Percentiles rank a stretch among this genome's conserved stretches.
Evolutionary conservation across 2,329 filamentous ascomycete species (phyloP).

Genomic region (Periglandula ipomoeae): DNA sequence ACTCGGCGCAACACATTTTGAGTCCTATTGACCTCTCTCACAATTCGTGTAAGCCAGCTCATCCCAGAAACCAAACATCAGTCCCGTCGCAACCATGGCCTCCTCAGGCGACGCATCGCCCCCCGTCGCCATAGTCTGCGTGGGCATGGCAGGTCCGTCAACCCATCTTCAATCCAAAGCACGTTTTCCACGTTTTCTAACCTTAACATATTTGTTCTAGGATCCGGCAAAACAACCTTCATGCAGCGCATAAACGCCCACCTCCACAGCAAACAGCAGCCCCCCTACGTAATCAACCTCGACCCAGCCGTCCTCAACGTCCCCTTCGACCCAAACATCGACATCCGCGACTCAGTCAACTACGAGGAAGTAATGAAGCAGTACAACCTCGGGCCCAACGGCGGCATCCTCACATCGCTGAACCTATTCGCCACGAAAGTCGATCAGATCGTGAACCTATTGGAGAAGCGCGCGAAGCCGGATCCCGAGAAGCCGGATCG

Average conservation of each 20-base stretch:
- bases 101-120: slow-evolving; percentile 21
- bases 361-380: slow-evolving; percentile 99
- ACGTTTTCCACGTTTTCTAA: no score
- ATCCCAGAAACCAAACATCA: not conserved
- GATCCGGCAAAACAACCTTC: slow-evolving; percentile 98
- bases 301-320: slow-evolving; percentile 90
- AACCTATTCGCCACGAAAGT: slow-evolving; percentile 98
- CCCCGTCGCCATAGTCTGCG: slow-evolving; percentile 63
- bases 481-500: slow-evolving; percentile 49
- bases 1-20: not conserved
- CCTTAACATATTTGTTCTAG: no score
- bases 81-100: slow-evolving; percentile 18
- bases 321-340: slow-evolving; percentile 95
- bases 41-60: no score
- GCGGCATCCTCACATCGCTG: slow-evolving; percentile 87
- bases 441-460: slow-evolving; percentile 79
- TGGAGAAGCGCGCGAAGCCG: slow-evolving; percentile 77
- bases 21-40: not conserved
- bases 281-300: slow-evolving; percentile 94
- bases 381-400: slow-evolving; percentile 95
- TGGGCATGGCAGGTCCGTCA: slow-evolving; percentile 80
- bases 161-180: not conserved
- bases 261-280: slow-evolving; percentile 68
- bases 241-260: slow-evolving; percentile 97
- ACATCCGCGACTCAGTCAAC: slow-evolving; percentile 97